A percentile compares a stretch with the other conserved stretches of the same genome.
These are phyloP conservation scores for Metschnikowia continentalis DNA, from an alignment of 805 yeast genomes.

Conservation along the genomic window DNA sequence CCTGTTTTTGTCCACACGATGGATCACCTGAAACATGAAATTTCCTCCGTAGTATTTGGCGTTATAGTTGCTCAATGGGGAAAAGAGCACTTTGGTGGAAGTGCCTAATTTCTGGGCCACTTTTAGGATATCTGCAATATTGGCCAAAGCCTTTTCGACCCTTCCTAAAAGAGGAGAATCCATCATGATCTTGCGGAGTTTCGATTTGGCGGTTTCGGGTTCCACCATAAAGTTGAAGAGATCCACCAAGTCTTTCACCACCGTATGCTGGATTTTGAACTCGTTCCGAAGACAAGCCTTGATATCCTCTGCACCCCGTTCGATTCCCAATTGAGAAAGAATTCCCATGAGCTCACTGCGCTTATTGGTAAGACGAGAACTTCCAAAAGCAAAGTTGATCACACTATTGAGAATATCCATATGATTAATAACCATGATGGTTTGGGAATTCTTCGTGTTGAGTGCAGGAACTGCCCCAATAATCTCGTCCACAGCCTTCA, in stretches of 20 bases:
- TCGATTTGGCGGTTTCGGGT: slow-evolving; percentile 58
- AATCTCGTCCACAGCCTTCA: slow-evolving; percentile 77
- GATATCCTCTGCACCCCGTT: slow-evolving; percentile 59
- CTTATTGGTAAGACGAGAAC: slow-evolving; percentile 59
- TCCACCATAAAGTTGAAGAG: slow-evolving; percentile 71
- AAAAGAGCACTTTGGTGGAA: slow-evolving; percentile 51
- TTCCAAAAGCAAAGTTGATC: slow-evolving; percentile 61
- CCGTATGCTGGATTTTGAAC: slow-evolving; percentile 73
- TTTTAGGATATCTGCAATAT: slow-evolving; percentile 56
- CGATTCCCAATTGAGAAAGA: slow-evolving; percentile 73
- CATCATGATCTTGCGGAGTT: slow-evolving; percentile 65
- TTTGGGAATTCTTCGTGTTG: slow-evolving; percentile 42
- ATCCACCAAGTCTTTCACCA: slow-evolving; percentile 71
- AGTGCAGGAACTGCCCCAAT: slow-evolving; percentile 64
- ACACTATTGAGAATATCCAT: slow-evolving; percentile 72
- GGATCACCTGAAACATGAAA: slow-evolving; percentile 82
- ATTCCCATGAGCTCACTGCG: slow-evolving; percentile 62
- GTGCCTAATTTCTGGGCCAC: slow-evolving; percentile 59
- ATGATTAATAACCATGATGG: slow-evolving; percentile 70
- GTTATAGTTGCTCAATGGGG: slow-evolving; percentile 84
- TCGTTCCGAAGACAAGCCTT: slow-evolving; percentile 43
- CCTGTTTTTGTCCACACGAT: slow-evolving; percentile 51
- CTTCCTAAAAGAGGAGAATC: slow-evolving; percentile 62
- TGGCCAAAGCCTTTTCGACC: slow-evolving; percentile 59
- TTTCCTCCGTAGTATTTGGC: slow-evolving; percentile 75